Base-by-base conservation (phyloP, 225 moss, liverwort and hornwort species). In the Pseudoscleropodium purum region DNA sequence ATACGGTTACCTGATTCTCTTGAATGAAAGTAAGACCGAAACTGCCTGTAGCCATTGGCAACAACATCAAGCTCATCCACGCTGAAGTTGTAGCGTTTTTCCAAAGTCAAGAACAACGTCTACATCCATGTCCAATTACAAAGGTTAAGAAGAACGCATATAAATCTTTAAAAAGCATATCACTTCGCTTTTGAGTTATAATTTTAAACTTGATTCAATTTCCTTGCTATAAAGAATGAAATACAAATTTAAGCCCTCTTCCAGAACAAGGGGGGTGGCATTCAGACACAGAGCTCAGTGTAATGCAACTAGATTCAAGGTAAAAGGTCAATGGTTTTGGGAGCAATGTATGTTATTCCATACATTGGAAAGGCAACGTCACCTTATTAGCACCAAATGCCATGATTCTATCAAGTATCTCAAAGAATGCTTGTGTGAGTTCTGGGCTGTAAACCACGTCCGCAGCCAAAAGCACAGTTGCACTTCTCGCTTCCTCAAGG, bases 71-170 rank as follows among this genome's bases (percentile, higher is more conserved):
- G 89, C 87, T 97, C 96, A 60, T 91, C 88, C 56, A 95, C n/a
- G 85, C 93, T 98, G 88, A 98, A 97, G 89, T 98, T 98, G 92
- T 95, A 98, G 43, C 96, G 93, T 59, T 97, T 98, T 84, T 98
- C 96, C 91, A 98, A 72, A 19, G 97, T 89, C 83, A 98, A 88
- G 64, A 94, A 97, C 37, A 97, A 92, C 70, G 94, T 94, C 97
- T 97, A 90, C 86, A 75, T 54, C 45, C 60, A 89, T 67, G 59
- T 68, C 66, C 75, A 80, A 84, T 59, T 41, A 85, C 60, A 83
- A 63, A 76, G 41, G 34, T 70, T 87, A 49, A 85, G 41, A 84
- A 85, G 37, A 68, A 84, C 41, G 59, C 73, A 88, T 13, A 65
- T 72, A 51, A 60, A 37, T 82, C 20, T 62, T 72, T 89, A 37